These are phyloP conservation scores for Trametes coccinea DNA, from an alignment of 768 basidiomycete genomes.

Conservation along the genomic window DNA sequence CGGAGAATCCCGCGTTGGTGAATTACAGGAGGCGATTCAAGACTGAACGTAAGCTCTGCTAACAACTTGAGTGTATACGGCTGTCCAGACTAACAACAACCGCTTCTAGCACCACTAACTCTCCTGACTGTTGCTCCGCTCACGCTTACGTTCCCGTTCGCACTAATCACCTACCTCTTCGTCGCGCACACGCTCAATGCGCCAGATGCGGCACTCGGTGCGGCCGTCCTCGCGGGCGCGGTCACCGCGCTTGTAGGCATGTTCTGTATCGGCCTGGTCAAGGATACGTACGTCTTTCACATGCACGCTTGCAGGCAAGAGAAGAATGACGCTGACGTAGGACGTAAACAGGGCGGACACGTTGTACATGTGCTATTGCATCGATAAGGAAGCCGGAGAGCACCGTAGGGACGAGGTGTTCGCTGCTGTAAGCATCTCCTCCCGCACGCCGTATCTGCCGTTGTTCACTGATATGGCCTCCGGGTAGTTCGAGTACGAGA, in stretches of 20 bases:
- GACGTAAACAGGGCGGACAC: slow-evolving; percentile 52
- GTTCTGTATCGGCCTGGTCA: slow-evolving; percentile 80
- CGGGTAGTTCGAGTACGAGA: slow-evolving; percentile 44
- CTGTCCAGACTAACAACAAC: no score
- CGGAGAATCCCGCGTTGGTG: slow-evolving; percentile 47
- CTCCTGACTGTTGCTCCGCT: slow-evolving; percentile 77
- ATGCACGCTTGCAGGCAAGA: background rate
- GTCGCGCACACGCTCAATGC: slow-evolving; percentile 78
- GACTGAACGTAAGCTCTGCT: slow-evolving; percentile 53
- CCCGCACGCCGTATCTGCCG: background rate
- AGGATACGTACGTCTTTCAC: slow-evolving; percentile 58
- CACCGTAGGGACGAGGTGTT: slow-evolving; percentile 54
- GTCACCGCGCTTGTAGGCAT: slow-evolving; percentile 80
- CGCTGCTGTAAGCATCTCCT: slow-evolving; percentile 45
- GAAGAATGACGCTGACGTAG: background rate
- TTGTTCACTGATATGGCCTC: background rate
- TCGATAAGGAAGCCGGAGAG: slow-evolving; percentile 57
- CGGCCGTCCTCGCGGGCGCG: slow-evolving; percentile 73
- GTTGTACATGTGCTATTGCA: slow-evolving; percentile 66
- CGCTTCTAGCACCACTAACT: slow-evolving; percentile 55
- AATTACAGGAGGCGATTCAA: slow-evolving; percentile 50
- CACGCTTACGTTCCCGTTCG: slow-evolving; percentile 79
- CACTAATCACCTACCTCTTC: slow-evolving; percentile 81
- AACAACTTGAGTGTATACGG: no score
- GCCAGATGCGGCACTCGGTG: slow-evolving; percentile 72